Percentiles rank a stretch among this genome's conserved stretches.
These are phyloP conservation scores for Clonostachys solani DNA, from an alignment of 2,329 filamentous ascomycete species.

Conservation along the genomic window DNA sequence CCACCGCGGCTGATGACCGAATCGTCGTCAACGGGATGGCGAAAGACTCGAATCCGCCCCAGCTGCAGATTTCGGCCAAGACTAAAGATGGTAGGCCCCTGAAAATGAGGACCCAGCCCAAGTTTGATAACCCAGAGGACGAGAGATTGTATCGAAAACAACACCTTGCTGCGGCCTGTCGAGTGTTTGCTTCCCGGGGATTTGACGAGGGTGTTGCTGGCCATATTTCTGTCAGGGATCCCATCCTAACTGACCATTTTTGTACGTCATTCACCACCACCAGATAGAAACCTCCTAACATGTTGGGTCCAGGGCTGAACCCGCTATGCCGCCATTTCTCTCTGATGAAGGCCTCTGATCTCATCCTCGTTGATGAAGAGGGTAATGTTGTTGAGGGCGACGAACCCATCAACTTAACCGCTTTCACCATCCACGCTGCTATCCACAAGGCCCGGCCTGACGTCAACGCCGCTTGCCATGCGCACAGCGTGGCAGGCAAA, in stretches of 20 bases:
- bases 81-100: constrained; percentile 15
- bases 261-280: constrained; percentile 29
- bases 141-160: constrained; percentile 27
- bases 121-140: constrained; percentile 41
- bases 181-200: constrained; percentile 39
- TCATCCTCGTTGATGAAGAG: constrained; percentile 56
- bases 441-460: constrained; percentile 59
- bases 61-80: neutral
- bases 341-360: constrained; percentile 54
- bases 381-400: constrained; percentile 52
- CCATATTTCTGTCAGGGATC: constrained; percentile 61
- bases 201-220: constrained; percentile 59
- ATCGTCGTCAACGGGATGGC: too few relatives aligned
- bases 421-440: constrained; percentile 63
- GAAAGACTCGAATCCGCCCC: too few relatives aligned
- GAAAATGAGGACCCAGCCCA: constrained; percentile 40
- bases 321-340: constrained; percentile 56
- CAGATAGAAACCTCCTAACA: too few relatives aligned
- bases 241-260: constrained; percentile 51
- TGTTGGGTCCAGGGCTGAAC: constrained; percentile 37
- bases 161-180: constrained; percentile 39
- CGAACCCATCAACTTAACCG: constrained; percentile 61
- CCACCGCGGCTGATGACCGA: too few relatives aligned
- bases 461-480: constrained; percentile 64
- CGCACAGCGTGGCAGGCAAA: constrained; percentile 59